Evolutionary conservation across 441 rosid species (phyloP), one percentile per base, ranked within the genome.

Genomic region (Erysimum cheiri): DNA sequence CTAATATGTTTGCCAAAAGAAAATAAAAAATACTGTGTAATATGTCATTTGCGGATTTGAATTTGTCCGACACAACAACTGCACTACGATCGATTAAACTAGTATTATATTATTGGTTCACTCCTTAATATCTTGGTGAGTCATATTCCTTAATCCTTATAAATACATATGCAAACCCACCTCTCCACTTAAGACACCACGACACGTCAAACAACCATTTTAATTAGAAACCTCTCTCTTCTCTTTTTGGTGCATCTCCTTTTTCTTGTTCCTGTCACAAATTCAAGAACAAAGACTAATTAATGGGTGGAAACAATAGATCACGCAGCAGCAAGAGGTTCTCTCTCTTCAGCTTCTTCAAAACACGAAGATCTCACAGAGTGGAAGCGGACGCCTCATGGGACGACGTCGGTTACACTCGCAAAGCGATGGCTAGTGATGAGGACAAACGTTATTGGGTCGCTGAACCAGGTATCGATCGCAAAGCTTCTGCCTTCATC

Each of bases 391-490:
- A 71, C 14, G 33, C 33, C 6, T 47, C 65, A 32, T 67, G 74
- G 50, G 70, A 83, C 2, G 89, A 85, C 4, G 67, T 19, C 7
- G 48, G 49, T 22, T 60, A 68, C 53, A 48, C 82, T 0, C 50
- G 84, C 49, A 87, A 78, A 64, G 80, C 74, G 24, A 84, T 77
- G 76, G 80, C 91, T 0, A 84, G 95, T 35, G 96, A 93, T 11
- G 90, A 85, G 17, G 94, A 90, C 61, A 78, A 71, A 5, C 82
- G 84, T n/a, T 64, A 60, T 17, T 81, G 82, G 70, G 87, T 85
- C 26, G 87, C 87, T 2, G 93, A 87, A 78, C 94, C 94, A 32
- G 83, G 90, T 8, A 85, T 93, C 14, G 87, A 93, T 77, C 70
- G 75, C 11, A 89, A 76, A 78, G 92, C 95, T 33, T 53, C 83